A percentile compares a stretch with the other conserved stretches of the same genome.
Evolutionary conservation across 1,284 basidiomycete genomes (phyloP).

Genomic region (Chondrostereum purpureum): DNA sequence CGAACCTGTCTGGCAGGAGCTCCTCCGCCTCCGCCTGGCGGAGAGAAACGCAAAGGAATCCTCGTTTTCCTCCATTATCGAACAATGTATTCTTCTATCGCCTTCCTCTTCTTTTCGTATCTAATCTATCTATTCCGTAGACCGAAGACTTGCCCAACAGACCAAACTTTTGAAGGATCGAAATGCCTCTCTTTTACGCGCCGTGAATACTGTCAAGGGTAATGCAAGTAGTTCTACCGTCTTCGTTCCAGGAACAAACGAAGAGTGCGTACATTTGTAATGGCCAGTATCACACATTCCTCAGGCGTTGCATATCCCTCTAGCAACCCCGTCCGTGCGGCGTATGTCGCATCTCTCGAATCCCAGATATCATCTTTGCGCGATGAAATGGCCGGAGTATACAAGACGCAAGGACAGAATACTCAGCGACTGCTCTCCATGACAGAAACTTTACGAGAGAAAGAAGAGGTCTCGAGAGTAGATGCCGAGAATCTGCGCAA

Average conservation of each 20-base stretch:
- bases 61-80: slow-evolving; percentile 77
- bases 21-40: slow-evolving; percentile 66
- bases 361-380: slow-evolving; percentile 86
- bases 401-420: slow-evolving; percentile 95
- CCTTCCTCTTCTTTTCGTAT: too few species aligned
- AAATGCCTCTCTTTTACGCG: slow-evolving; percentile 78
- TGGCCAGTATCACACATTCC: slow-evolving; percentile 12
- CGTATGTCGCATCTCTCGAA: slow-evolving; percentile 88
- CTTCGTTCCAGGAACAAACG: slow-evolving; percentile 56
- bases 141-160: slow-evolving; percentile 84
- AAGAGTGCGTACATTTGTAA: slow-evolving; percentile 51
- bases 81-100: slow-evolving; percentile 66
- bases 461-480: slow-evolving; percentile 75
- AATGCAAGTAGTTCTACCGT: slow-evolving; percentile 60
- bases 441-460: slow-evolving; percentile 90
- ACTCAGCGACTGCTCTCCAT: slow-evolving; percentile 87
- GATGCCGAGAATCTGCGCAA: slow-evolving; percentile 75
- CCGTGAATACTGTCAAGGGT: slow-evolving; percentile 63
- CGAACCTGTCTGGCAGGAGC: slow-evolving; percentile 77
- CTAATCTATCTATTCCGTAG: slow-evolving; percentile 35
- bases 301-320: too few species aligned
- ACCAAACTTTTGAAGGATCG: slow-evolving; percentile 85
- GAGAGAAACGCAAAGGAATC: slow-evolving; percentile 73
- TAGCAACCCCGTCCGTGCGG: slow-evolving; percentile 78
- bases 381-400: slow-evolving; percentile 87